These are phyloP conservation scores for Penicillium canariense DNA, from an alignment of 495 filamentous ascomycete genomes.

Conservation along the genomic window DNA sequence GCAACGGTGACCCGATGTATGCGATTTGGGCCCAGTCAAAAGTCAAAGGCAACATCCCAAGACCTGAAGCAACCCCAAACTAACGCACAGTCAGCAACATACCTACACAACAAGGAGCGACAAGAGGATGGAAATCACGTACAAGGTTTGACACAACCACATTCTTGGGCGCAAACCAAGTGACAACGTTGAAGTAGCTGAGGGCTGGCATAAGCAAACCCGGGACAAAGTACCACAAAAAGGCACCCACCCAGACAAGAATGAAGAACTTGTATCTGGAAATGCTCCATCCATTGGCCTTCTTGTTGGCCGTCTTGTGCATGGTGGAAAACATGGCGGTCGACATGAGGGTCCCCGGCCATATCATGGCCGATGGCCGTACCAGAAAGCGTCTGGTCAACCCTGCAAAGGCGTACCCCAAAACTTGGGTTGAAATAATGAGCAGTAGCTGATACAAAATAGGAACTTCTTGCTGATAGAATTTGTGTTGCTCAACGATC, in stretches of 20 bases:
- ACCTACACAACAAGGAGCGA: neutral
- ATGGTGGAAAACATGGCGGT: slow-evolving; percentile 85
- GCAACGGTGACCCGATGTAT: slow-evolving; percentile 80
- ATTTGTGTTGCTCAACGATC: slow-evolving; percentile 83
- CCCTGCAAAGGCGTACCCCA: slow-evolving; percentile 82
- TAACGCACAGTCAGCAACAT: slow-evolving; percentile 6
- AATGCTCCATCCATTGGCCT: slow-evolving; percentile 78
- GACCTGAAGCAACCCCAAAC: slow-evolving; percentile 80
- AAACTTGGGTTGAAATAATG: slow-evolving; percentile 78
- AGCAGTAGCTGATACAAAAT: slow-evolving; percentile 78
- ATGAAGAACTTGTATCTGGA: slow-evolving; percentile 82
- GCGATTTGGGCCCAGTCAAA: slow-evolving; percentile 93
- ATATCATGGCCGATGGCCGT: slow-evolving; percentile 54
- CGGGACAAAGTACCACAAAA: slow-evolving; percentile 76
- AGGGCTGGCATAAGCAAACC: slow-evolving; percentile 81
- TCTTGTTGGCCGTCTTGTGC: slow-evolving; percentile 76
- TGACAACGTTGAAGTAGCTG: slow-evolving; percentile 84
- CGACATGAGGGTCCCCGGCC: slow-evolving; percentile 83
- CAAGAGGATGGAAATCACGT: neutral
- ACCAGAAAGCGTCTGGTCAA: slow-evolving; percentile 75
- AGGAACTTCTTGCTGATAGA: slow-evolving; percentile 74
- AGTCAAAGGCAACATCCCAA: slow-evolving; percentile 80
- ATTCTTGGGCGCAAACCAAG: slow-evolving; percentile 81
- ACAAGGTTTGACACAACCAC: slow-evolving; percentile 51
- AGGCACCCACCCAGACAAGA: slow-evolving; percentile 60